Evolutionary conservation across 345 rosid species (phyloP).

Genomic region (Citrus cavaleriei): DNA sequence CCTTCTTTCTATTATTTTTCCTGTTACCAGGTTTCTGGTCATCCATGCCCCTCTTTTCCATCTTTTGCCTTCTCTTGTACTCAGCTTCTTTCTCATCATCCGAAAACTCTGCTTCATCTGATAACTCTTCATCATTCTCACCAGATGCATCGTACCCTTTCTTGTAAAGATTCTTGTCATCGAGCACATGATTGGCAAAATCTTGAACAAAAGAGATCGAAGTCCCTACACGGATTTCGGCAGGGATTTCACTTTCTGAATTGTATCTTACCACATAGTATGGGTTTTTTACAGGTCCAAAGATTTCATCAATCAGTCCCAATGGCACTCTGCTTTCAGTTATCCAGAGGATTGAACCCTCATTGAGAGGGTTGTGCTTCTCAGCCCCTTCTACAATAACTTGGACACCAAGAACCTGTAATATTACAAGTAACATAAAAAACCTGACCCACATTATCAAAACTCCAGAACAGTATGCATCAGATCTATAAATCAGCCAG

Average conservation of each 20-base stretch:
- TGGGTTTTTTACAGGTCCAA: slow-evolving; percentile 91
- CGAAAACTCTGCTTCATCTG: slow-evolving; percentile 81
- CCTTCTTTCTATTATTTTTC: slow-evolving; percentile 52
- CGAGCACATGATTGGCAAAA: slow-evolving; percentile 71
- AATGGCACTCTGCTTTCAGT: slow-evolving; percentile 57
- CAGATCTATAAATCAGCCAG: slow-evolving; percentile 8
- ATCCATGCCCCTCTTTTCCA: slow-evolving; percentile 65
- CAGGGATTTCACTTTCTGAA: slow-evolving; percentile 79
- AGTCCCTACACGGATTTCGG: slow-evolving; percentile 54
- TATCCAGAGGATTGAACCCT: slow-evolving; percentile 89
- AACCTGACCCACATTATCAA: background rate
- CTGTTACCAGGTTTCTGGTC: slow-evolving; percentile 37
- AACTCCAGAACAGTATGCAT: background rate
- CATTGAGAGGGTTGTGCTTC: slow-evolving; percentile 75
- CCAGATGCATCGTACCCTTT: slow-evolving; percentile 99
- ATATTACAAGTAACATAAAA: slow-evolving; percentile 12
- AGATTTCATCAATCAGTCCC: slow-evolving; percentile 86
- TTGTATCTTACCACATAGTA: slow-evolving; percentile 88
- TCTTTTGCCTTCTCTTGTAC: slow-evolving; percentile 56
- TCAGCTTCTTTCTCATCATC: slow-evolving; percentile 97
- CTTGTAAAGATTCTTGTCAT: slow-evolving; percentile 63
- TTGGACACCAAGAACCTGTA: slow-evolving; percentile 65
- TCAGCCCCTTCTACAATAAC: slow-evolving; percentile 85
- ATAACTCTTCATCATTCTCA: slow-evolving; percentile 85
- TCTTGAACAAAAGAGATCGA: slow-evolving; percentile 72